Percentiles rank a stretch among this genome's conserved stretches.
phyloP scores from a whole-genome alignment of 2,329 filamentous ascomycete genomes.

The Sordariomycetes sp. region DNA sequence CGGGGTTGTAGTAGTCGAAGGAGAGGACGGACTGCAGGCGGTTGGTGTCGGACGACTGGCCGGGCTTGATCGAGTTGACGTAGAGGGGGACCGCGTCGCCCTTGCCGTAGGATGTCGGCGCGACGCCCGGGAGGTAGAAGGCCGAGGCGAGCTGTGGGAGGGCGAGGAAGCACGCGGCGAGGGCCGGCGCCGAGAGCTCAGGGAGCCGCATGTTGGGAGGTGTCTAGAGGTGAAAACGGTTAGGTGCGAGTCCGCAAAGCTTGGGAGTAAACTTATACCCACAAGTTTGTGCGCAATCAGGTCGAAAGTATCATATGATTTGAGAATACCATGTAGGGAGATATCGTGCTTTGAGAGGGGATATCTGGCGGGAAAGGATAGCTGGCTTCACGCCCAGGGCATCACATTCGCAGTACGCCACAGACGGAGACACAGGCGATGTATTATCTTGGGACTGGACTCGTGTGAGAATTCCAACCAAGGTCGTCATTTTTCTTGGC shows the following conservation, averaged over 20 bases:
- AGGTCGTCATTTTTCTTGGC: neutral
- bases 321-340: neutral
- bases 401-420: neutral
- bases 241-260: neutral
- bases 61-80: conserved; percentile 87
- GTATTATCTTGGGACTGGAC: neutral
- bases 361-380: neutral
- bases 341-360: neutral
- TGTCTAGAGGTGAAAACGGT: neutral
- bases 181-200: conserved; percentile 34
- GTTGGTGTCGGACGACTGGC: conserved; percentile 64
- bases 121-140: conserved; percentile 94
- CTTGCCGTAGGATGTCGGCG: conserved; percentile 79
- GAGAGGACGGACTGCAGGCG: conserved; percentile 87
- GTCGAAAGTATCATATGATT: neutral
- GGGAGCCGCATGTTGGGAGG: conserved; percentile 30
- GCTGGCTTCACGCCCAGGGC: neutral
- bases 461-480: neutral
- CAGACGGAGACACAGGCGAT: neutral
- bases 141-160: conserved; percentile 50
- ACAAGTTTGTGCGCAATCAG: neutral
- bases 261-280: neutral
- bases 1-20: conserved; percentile 88
- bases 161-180: conserved; percentile 34
- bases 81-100: conserved; percentile 75